Evolutionary conservation across 768 basidiomycete species (phyloP), one percentile per base, ranked within the genome.

Genomic region (Lactarius hatsudake): DNA sequence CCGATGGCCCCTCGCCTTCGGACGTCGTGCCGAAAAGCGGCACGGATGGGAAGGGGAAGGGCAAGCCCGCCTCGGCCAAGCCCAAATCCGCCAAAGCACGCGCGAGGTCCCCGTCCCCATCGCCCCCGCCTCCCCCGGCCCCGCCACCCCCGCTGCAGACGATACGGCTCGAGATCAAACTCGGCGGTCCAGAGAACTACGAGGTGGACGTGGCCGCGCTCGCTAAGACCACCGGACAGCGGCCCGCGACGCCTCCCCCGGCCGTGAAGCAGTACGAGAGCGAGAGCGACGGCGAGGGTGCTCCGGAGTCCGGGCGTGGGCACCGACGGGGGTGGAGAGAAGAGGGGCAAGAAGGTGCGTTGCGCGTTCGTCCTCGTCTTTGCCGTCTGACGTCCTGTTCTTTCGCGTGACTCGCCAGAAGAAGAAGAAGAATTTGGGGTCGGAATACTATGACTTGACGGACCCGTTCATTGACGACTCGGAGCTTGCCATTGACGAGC

Each of bases 391-490:
- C 23, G 20, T 36, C 26, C 2, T n/a, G n/a, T n/a, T n/a, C n/a
- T n/a, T 15, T 55, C 17, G 5, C 13, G 13, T 18, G 3, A 23
- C 13, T 17, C 10, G 9, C 12, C 18, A 66, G 62, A 59, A 68
- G 63, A 68, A 82, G 73, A 73, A 76, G 75, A 87, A 86, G 74
- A 84, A 81, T 64, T 75, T 77, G 1, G 80, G 81, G 0, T 78
- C 86, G 26, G 92, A 91, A 74, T 93, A 94, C 73, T 99, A 99
- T 81, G 96, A 99, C 79, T 81, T 88, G 23, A 79, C 82, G 0
- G 97, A 99, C 78, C 91, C 93, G 0, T 98, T 98, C 79, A 97
- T 99, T 74, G 97, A 99, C 81, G 97, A 99, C 78, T 93, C 94
- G 1, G 96, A 98, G 74, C 81, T 96, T 64, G 88, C 86, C 30